These are phyloP conservation scores for Fusarium tjaetaba DNA, from an alignment of 2,329 filamentous ascomycete species.

Conservation along the genomic window DNA sequence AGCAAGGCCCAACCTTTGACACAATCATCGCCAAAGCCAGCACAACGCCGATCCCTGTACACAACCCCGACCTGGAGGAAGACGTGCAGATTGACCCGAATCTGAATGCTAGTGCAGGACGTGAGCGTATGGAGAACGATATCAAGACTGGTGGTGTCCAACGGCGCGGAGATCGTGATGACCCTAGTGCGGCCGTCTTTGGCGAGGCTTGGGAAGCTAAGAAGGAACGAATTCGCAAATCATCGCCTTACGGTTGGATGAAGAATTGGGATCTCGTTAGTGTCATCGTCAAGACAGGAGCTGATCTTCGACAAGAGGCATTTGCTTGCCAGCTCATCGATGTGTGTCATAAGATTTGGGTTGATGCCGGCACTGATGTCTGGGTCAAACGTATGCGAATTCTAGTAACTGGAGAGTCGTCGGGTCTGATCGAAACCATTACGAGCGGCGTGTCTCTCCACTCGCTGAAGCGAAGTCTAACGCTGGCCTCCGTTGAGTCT, in stretches of 20 bases:
- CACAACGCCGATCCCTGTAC: slow-evolving; percentile 54
- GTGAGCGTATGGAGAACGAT: slow-evolving; percentile 89
- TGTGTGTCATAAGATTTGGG: slow-evolving; percentile 84
- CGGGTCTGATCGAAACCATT: slow-evolving; percentile 86
- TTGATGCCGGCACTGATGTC: slow-evolving; percentile 77
- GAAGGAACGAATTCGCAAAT: slow-evolving; percentile 83
- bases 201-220: slow-evolving; percentile 88
- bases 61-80: slow-evolving; percentile 64
- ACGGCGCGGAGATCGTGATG: slow-evolving; percentile 82
- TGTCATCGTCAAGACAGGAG: slow-evolving; percentile 88
- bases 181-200: slow-evolving; percentile 86
- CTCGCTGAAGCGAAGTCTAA: slow-evolving; percentile 83
- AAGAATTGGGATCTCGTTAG: slow-evolving; percentile 90
- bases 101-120: slow-evolving; percentile 76
- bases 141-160: slow-evolving; percentile 86
- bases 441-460: slow-evolving; percentile 90
- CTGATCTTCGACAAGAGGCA: slow-evolving; percentile 83
- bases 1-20: slow-evolving; percentile 80
- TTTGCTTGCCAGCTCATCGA: slow-evolving; percentile 87
- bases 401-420: slow-evolving; percentile 84
- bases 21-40: slow-evolving; percentile 81
- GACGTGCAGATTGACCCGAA: slow-evolving; percentile 61
- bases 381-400: slow-evolving; percentile 93
- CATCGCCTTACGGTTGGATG: slow-evolving; percentile 88
- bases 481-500: slow-evolving; percentile 76